Evolutionary conservation across 352 stramenopile genomes (phyloP).

Genomic region (Chrysophaeum taylorii): DNA sequence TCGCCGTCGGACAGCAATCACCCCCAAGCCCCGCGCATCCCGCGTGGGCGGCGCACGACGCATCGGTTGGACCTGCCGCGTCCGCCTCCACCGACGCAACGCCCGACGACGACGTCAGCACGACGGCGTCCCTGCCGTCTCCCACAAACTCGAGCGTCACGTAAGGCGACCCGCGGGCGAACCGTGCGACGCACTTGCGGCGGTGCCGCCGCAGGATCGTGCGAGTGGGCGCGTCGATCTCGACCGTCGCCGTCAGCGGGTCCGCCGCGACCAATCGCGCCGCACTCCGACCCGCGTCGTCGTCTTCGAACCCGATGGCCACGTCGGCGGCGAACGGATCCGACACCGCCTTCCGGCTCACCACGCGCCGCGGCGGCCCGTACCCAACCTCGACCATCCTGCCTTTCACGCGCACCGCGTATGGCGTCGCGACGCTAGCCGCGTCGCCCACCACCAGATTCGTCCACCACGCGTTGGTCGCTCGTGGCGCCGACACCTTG

Average conservation of each 20-base stretch:
- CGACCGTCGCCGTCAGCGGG: background rate
- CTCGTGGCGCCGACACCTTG: background rate
- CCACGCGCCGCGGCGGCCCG: background rate
- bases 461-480: constrained; percentile 3
- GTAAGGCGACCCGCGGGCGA: constrained; percentile 4
- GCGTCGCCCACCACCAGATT: background rate
- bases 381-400: background rate
- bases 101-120: no score
- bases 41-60: background rate
- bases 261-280: background rate
- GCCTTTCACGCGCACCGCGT: background rate
- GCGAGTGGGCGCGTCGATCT: background rate
- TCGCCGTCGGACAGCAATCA: background rate
- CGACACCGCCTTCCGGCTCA: background rate
- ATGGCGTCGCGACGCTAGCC: background rate
- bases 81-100: no score
- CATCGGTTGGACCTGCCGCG: no score
- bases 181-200: no score
- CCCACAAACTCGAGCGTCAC: background rate
- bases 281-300: background rate
- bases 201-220: no score
- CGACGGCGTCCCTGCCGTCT: no score
- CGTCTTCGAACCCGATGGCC: no score
- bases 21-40: background rate
- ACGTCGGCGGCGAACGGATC: background rate